These are phyloP conservation scores for Aspergillus puulaauensis DNA, from an alignment of 2,329 filamentous ascomycete genomes.

Conservation along the genomic window DNA sequence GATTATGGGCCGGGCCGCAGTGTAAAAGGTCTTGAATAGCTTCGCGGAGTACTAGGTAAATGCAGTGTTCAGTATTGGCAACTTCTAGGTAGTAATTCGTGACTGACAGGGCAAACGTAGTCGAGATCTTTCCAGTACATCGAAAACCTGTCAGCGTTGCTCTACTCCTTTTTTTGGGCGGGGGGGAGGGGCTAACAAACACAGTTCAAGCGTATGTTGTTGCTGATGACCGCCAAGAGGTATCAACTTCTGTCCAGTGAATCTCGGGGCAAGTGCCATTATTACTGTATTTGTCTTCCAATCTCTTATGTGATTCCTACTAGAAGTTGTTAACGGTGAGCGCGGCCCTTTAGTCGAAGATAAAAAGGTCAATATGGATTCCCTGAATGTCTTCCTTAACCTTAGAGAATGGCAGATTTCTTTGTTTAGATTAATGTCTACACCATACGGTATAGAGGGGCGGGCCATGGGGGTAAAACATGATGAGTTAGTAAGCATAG, in stretches of 20 bases:
- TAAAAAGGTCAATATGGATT: no score
- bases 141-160: neutral
- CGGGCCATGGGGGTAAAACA: no score
- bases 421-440: no score
- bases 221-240: conserved; percentile 19
- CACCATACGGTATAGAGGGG: no score
- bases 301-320: no score
- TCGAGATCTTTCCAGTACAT: conserved; percentile 62
- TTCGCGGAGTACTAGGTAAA: conserved; percentile 59
- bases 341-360: no score
- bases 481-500: no score
- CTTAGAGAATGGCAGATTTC: no score
- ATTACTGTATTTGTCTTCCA: neutral
- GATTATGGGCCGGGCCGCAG: conserved; percentile 64
- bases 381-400: no score
- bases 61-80: conserved; percentile 19
- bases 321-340: neutral
- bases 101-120: conserved; percentile 74
- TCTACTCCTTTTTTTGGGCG: no score
- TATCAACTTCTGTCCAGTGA: conserved; percentile 51
- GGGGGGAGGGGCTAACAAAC: conserved; percentile 24
- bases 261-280: conserved; percentile 62
- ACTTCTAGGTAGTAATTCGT: neutral
- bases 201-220: conserved; percentile 40
- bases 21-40: conserved; percentile 75